These are phyloP conservation scores for Chenopodium berlandieri DNA, from an alignment of 148 eudicot species.

Conservation along the genomic window DNA sequence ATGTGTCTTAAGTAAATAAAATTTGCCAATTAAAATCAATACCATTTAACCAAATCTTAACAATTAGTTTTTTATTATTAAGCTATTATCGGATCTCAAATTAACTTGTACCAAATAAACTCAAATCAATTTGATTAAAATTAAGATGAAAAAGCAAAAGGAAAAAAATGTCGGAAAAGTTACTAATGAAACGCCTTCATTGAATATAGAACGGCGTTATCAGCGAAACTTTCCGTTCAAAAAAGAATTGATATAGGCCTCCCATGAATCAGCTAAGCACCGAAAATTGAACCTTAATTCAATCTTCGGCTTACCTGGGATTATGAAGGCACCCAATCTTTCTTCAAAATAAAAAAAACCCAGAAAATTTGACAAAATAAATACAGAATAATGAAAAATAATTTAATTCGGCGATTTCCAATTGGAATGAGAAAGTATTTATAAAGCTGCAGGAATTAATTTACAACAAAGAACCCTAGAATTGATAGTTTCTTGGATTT, in stretches of 20 bases:
- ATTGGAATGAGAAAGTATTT: background rate
- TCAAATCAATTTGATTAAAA: no score
- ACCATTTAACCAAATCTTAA: no score
- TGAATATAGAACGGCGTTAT: constrained; percentile 35
- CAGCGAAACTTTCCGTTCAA: constrained; percentile 60
- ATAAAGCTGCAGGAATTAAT: background rate
- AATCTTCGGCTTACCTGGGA: constrained; percentile 54
- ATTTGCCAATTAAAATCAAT: no score
- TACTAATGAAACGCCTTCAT: constrained; percentile 61
- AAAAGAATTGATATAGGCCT: constrained; percentile 43
- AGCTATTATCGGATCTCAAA: no score
- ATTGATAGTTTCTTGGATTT: background rate
- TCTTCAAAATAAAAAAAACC: background rate
- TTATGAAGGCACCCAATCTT: constrained; percentile 51
- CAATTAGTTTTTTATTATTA: no score
- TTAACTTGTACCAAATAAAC: no score
- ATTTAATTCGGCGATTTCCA: background rate
- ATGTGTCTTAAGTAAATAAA: no score
- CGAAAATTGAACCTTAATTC: background rate
- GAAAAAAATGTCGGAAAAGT: constrained; percentile 43
- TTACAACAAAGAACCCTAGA: background rate
- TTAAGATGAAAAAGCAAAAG: no score
- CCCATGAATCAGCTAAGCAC: constrained; percentile 76
- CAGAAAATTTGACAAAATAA: background rate
- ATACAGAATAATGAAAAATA: background rate